Conservation (phyloP, 2,329 filamentous ascomycete species). For the Ascochyta fabae region DNA sequence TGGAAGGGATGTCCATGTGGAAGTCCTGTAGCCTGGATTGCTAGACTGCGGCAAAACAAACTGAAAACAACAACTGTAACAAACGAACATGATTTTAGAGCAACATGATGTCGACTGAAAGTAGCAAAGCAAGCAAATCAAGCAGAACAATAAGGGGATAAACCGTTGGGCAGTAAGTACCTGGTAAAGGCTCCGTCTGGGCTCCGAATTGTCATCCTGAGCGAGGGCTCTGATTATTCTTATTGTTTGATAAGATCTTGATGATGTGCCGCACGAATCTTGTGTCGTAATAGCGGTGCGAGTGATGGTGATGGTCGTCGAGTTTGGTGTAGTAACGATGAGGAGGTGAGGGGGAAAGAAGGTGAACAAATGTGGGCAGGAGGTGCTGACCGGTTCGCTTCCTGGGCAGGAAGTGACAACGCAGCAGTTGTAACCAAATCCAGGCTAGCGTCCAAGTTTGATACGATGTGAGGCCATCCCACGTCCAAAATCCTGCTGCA, state of each 20-base stretch:
- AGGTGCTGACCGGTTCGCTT: conserved; percentile 42
- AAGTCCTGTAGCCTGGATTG: conserved; percentile 31
- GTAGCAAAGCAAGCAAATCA: conserved; percentile 28
- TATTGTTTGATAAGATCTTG: conserved; percentile 15
- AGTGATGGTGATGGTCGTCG: conserved; percentile 24
- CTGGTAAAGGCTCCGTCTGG: conserved; percentile 50
- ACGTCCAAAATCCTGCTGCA: conserved; percentile 33
- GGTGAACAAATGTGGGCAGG: conserved; percentile 37
- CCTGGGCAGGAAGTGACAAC: conserved; percentile 43
- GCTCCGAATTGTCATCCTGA: conserved; percentile 54
- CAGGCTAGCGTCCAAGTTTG: conserved; percentile 17
- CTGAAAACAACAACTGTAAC: conserved; percentile 26
- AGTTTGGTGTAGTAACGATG: conserved; percentile 31
- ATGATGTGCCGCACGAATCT: conserved; percentile 11
- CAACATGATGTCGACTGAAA: conserved; percentile 33
- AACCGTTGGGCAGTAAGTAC: conserved; percentile 53
- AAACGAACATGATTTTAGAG: conserved; percentile 35
- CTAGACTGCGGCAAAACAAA: conserved; percentile 43
- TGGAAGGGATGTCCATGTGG: conserved; percentile 28
- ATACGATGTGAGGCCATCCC: conserved; percentile 23
- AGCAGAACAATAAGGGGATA: conserved; percentile 35
- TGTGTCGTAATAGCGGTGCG: conserved; percentile 17
- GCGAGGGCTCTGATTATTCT: conserved; percentile 45
- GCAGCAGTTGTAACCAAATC: conserved; percentile 46
- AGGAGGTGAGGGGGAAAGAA: conserved; percentile 36